Conservation (phyloP, 225 moss, liverwort and hornwort species). For the Bryoerythrophyllum caledonicum region DNA sequence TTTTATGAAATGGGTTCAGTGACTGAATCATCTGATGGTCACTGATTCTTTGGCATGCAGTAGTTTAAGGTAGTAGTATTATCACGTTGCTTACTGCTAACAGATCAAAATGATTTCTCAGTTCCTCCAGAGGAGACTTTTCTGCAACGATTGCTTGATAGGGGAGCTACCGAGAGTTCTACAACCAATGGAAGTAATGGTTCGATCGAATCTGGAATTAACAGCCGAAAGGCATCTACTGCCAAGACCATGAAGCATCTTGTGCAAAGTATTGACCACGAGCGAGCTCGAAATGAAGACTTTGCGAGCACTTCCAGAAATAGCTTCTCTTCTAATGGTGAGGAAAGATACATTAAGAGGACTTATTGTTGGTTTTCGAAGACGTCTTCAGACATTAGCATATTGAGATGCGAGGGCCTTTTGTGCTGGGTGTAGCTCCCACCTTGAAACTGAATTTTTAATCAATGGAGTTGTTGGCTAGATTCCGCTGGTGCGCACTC, state of each 20-base stretch:
- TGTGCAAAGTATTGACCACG: slow-evolving; percentile 83
- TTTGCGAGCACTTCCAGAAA: slow-evolving; percentile 69
- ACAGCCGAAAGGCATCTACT: slow-evolving; percentile 60
- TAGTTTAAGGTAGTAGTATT: slow-evolving; percentile 19
- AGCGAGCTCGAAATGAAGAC: slow-evolving; percentile 77
- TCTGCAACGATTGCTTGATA: slow-evolving; percentile 84
- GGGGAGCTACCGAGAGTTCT: slow-evolving; percentile 93
- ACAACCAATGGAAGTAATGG: slow-evolving; percentile 67
- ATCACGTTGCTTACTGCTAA: slow-evolving; percentile 18
- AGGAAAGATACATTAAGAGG: slow-evolving; percentile 34
- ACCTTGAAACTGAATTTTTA: slow-evolving; percentile 4
- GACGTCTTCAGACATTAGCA: neutral
- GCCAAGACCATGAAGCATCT: slow-evolving; percentile 73
- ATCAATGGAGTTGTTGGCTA: neutral
- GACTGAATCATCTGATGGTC: neutral
- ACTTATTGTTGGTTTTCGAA: slow-evolving; percentile 3
- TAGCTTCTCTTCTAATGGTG: slow-evolving; percentile 69
- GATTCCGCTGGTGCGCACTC: slow-evolving; percentile 11
- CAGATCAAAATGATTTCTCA: slow-evolving; percentile 60
- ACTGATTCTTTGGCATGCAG: neutral
- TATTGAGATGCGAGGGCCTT: slow-evolving; percentile 18
- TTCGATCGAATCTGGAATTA: slow-evolving; percentile 59
- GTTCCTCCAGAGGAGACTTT: slow-evolving; percentile 78
- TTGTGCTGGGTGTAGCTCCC: slow-evolving; percentile 23
- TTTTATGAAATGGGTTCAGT: neutral